phyloP scores from a whole-genome alignment of 805 yeast genomes.

The Metschnikowia orientalis region DNA sequence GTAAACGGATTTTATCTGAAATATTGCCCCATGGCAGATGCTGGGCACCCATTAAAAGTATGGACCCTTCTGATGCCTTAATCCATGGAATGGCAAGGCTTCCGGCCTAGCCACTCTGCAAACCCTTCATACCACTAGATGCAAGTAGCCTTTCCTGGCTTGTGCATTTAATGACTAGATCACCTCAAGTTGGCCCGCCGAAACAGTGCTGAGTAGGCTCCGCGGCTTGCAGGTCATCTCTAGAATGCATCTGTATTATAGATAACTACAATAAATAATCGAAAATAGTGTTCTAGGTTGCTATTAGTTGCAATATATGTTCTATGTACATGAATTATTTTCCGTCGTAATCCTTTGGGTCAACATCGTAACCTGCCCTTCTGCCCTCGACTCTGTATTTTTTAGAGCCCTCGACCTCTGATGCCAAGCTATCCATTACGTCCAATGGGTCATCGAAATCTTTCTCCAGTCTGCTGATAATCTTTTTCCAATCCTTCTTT shows the following conservation, averaged over 20 bases:
- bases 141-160: constrained; percentile 8
- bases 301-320: too few relatives aligned
- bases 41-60: too few relatives aligned
- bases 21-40: too few relatives aligned
- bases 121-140: constrained; percentile 4
- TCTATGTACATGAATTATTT: constrained; percentile 5
- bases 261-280: constrained; percentile 7
- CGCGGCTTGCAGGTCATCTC: constrained; percentile 7
- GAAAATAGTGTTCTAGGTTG: too few relatives aligned
- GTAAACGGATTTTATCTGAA: too few relatives aligned
- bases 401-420: constrained; percentile 29
- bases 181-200: constrained; percentile 8
- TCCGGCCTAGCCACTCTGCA: too few relatives aligned
- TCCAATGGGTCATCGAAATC: constrained; percentile 19
- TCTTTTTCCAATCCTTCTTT: constrained; percentile 17
- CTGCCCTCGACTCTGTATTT: constrained; percentile 32
- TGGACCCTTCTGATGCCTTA: too few relatives aligned
- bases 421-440: constrained; percentile 17
- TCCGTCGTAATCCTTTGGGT: constrained; percentile 16
- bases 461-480: constrained; percentile 11
- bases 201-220: constrained; percentile 19
- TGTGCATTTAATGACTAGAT: constrained; percentile 17
- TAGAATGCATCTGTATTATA: constrained; percentile 20
- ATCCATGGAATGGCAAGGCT: too few relatives aligned
- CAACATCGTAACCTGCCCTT: constrained; percentile 23